Evolutionary conservation across 768 basidiomycete genomes (phyloP).

Genomic region (Hericium erinaceus): DNA sequence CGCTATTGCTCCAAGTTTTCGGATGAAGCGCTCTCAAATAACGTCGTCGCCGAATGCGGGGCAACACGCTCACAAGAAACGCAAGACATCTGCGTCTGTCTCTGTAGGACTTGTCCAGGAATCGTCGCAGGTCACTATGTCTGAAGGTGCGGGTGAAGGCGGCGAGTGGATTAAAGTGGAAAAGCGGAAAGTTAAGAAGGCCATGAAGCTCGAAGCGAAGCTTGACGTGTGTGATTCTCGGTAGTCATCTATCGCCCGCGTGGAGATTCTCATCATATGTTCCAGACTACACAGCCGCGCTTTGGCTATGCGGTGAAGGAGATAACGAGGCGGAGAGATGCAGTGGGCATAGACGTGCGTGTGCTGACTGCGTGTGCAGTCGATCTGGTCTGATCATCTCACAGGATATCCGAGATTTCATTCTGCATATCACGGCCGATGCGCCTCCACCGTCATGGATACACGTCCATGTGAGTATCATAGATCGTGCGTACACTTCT

Average conservation of each 20-base stretch:
- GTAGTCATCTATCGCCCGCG: not conserved
- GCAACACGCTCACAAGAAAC: not conserved
- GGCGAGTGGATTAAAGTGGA: constrained; percentile 63
- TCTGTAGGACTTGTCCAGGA: not conserved
- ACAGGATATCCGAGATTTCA: constrained; percentile 84
- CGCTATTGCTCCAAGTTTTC: no score
- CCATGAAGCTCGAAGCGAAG: constrained; percentile 46
- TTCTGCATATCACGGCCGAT: constrained; percentile 74
- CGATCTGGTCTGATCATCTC: not conserved
- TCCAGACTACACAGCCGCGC: constrained; percentile 47
- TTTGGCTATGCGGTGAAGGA: constrained; percentile 80
- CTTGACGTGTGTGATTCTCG: constrained; percentile 44
- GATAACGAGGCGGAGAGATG: constrained; percentile 61
- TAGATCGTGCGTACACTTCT: not conserved
- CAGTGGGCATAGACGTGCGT: constrained; percentile 76
- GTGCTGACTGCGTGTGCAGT: not conserved
- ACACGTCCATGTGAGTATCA: constrained; percentile 55
- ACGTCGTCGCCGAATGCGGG: not conserved
- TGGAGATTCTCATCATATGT: constrained; percentile 8
- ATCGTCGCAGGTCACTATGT: not conserved
- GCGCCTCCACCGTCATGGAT: constrained; percentile 85
- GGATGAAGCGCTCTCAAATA: not conserved
- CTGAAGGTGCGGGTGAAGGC: not conserved
- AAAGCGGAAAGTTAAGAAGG: constrained; percentile 64
- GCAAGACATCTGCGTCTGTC: not conserved